These are phyloP conservation scores for Hygrophila difformis DNA, from an alignment of 257 asterid genomes.

Conservation along the genomic window DNA sequence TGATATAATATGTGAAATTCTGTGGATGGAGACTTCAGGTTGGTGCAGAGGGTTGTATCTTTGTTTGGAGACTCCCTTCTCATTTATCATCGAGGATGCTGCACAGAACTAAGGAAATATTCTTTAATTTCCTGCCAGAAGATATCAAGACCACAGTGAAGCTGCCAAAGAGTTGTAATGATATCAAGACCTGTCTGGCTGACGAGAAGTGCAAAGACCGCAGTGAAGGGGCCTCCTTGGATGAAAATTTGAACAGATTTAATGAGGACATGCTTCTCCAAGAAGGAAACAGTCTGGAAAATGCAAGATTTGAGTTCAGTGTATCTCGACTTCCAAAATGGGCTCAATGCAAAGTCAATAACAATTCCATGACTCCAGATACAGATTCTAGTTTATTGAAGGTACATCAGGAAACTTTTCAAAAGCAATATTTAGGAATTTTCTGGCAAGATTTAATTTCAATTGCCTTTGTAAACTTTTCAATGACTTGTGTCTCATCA, in stretches of 20 bases:
- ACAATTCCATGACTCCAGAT: conserved; percentile 16
- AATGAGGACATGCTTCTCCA: conserved; percentile 17
- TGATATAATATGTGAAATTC: conserved; percentile 11
- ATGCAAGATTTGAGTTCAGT: conserved; percentile 44
- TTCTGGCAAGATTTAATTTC: no score
- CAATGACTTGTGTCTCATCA: conserved; percentile 15
- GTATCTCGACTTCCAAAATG: conserved; percentile 64
- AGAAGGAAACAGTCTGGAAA: conserved; percentile 16
- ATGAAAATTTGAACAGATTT: conserved; percentile 15
- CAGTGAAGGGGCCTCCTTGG: conserved; percentile 20
- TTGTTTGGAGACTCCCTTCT: conserved; percentile 62
- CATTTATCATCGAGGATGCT: conserved; percentile 41
- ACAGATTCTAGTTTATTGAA: conserved; percentile 27
- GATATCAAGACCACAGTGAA: no score
- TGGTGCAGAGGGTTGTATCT: conserved; percentile 55
- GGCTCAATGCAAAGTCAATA: conserved; percentile 41
- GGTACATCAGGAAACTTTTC: conserved; percentile 19
- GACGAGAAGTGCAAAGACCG: conserved; percentile 16
- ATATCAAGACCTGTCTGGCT: conserved; percentile 16
- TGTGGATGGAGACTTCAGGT: conserved; percentile 32
- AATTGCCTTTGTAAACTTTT: no score
- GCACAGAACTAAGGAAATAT: conserved; percentile 24
- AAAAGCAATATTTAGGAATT: not conserved
- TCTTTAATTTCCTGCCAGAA: conserved; percentile 23
- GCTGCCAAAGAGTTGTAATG: conserved; percentile 19